These are phyloP conservation scores for Eimeria necatrix DNA, from an alignment of 169 alveolate species.

Conservation along the genomic window DNA sequence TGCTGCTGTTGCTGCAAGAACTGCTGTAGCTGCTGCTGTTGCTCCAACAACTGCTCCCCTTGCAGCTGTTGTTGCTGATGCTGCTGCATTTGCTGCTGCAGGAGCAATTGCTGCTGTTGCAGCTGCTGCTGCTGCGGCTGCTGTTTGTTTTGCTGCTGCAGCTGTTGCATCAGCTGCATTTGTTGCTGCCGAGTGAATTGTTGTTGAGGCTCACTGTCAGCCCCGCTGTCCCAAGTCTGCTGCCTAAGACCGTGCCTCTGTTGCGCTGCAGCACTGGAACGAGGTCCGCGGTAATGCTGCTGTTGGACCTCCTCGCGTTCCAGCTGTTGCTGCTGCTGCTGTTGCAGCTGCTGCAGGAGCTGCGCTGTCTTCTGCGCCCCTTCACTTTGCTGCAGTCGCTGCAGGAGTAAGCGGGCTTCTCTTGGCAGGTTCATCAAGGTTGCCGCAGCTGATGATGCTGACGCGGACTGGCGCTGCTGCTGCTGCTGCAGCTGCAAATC, in stretches of 20 bases:
- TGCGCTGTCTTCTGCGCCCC: slow-evolving; percentile 69
- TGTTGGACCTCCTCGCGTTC: slow-evolving; percentile 62
- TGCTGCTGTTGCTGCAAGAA: slow-evolving; percentile 60
- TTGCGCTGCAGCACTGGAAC: slow-evolving; percentile 49
- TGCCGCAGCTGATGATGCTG: slow-evolving; percentile 55
- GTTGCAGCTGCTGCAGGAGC: slow-evolving; percentile 72
- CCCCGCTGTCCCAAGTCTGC: slow-evolving; percentile 39
- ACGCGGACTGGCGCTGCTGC: slow-evolving; percentile 29
- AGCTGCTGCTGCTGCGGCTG: slow-evolving; percentile 63
- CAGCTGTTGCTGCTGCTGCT: slow-evolving; percentile 61
- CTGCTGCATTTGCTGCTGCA: slow-evolving; percentile 1
- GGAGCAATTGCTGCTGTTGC: slow-evolving; percentile 58
- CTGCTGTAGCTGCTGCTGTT: slow-evolving; percentile 12
- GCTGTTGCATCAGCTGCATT: slow-evolving; percentile 67
- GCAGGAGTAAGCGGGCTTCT: slow-evolving; percentile 66
- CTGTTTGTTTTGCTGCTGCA: slow-evolving; percentile 11
- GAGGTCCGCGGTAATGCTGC: slow-evolving; percentile 21
- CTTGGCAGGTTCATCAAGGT: neutral
- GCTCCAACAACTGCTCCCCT: slow-evolving; percentile 25
- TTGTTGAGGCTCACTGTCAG: slow-evolving; percentile 62
- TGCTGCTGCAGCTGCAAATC: slow-evolving; percentile 36
- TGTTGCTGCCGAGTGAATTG: slow-evolving; percentile 65
- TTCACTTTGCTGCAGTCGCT: slow-evolving; percentile 66
- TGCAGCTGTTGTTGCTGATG: slow-evolving; percentile 29
- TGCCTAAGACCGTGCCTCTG: slow-evolving; percentile 23